Percentiles rank a stretch among this genome's conserved stretches.
Conservation (phyloP, 2,329 filamentous ascomycete species). For the Paecilomyces sp. region DNA sequence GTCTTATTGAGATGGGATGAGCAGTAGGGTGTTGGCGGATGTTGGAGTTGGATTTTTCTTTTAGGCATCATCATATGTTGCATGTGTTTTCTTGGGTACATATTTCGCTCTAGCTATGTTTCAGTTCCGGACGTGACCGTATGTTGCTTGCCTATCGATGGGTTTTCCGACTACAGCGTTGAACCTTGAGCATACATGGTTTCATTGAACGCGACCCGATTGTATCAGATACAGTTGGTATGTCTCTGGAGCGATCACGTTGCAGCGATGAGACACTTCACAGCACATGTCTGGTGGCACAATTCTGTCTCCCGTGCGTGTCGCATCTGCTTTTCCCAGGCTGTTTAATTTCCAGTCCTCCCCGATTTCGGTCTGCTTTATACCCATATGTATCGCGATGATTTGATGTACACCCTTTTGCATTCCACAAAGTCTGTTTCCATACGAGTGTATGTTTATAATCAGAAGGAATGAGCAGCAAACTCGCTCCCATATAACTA, state of each 20-base stretch:
- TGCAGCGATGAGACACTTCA: background rate
- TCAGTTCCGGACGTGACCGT: background rate
- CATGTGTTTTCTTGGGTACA: conserved; percentile 2
- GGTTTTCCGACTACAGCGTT: background rate
- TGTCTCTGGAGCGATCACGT: background rate
- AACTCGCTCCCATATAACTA: background rate
- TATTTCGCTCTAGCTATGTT: background rate
- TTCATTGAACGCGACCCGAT: background rate
- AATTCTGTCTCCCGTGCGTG: background rate
- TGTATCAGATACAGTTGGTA: background rate
- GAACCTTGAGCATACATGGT: background rate
- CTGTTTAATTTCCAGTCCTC: background rate
- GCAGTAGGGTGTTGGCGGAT: conserved; percentile 17
- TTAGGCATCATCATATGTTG: conserved; percentile 1
- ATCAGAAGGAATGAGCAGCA: background rate
- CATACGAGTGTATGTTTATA: background rate
- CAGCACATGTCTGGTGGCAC: background rate
- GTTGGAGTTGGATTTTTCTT: conserved; percentile 13
- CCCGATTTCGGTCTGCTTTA: background rate
- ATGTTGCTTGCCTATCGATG: background rate
- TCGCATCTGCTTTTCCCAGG: background rate
- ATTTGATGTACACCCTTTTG: background rate
- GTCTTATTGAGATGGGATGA: conserved; percentile 1
- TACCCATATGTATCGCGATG: background rate
- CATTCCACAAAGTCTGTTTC: background rate